Base-by-base conservation (phyloP, 495 filamentous ascomycete species). In the Aspergillus wentii region DNA sequence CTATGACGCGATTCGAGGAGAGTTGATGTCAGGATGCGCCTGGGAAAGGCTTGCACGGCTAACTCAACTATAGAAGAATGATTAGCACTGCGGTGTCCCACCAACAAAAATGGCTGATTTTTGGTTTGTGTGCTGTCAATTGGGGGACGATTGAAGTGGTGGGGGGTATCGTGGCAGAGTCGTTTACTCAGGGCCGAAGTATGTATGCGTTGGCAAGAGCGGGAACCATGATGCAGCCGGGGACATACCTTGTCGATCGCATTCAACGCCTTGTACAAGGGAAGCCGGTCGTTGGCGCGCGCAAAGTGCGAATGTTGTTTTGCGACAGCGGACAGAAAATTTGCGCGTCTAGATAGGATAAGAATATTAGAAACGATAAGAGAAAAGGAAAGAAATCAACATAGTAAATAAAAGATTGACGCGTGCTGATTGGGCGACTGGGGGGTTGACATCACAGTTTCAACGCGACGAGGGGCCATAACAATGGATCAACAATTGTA, bases 131-230 rank as follows among this genome's bases (percentile, higher is more conserved):
- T 39, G 46, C 54, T 46, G 51, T 49, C 28, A 41, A 33, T 43
- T 38, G 40, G 41, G 40, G 44, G 32, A 36, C n/a, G 27, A 46
- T 38, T 34, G 43, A 31, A 35, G 43, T 38, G 41, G 39, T 38
- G 30, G 30, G 44, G 23, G 46, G 49, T 38, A 49, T 43, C 40
- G 45, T 51, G 51, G 54, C 52, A 48, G 51, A 35, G 59, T 56
- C 62, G 56, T 55, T 43, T 50, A 39, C 52, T 40, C 51, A 53
- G 41, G 56, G 44, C 43, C 50, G 49, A 50, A 41, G 57, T 53
- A 67, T 59, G 68, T 64, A 70, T 72, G 68, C 66, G 68, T 66
- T 72, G 68, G 68, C 68, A 72, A 53, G 53, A 47, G 48, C 36
- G 57, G 51, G 52, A 50, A 49, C 46, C 30, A 54, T 51, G 53